Percentiles rank a stretch among this genome's conserved stretches.
Evolutionary conservation across 2,329 filamentous ascomycete species (phyloP).

Genomic region (Pseudogymnoascus sp.): DNA sequence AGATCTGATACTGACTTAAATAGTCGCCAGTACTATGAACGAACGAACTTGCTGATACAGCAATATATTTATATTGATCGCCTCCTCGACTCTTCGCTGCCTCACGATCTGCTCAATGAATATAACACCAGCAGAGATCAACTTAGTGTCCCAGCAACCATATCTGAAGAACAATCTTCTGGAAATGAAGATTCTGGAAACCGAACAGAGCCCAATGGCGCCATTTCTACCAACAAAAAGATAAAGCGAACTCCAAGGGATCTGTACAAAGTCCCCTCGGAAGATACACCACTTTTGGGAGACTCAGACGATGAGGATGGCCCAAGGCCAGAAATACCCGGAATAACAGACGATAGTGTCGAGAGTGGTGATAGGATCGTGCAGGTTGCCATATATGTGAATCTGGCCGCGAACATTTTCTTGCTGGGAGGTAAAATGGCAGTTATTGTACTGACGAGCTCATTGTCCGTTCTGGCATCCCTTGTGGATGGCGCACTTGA

Average conservation of each 20-base stretch:
- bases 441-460: conserved; percentile 48
- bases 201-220: conserved; percentile 13
- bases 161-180: conserved; percentile 55
- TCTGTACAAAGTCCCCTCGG: conserved; percentile 64
- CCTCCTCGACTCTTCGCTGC: conserved; percentile 83
- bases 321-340: conserved; percentile 55
- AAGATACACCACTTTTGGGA: conserved; percentile 55
- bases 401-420: conserved; percentile 52
- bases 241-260: conserved; percentile 77
- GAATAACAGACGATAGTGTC: conserved; percentile 64
- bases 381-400: conserved; percentile 74
- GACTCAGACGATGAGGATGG: conserved; percentile 40
- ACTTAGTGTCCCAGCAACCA: conserved; percentile 63
- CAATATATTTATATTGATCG: conserved; percentile 92
- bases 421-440: conserved; percentile 49
- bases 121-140: conserved; percentile 52
- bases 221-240: conserved; percentile 35
- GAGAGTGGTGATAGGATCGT: conserved; percentile 71
- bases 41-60: conserved; percentile 80
- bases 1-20: neutral
- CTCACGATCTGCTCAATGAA: conserved; percentile 84
- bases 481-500: conserved; percentile 56
- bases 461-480: conserved; percentile 54
- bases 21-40: conserved; percentile 77
- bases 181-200: conserved; percentile 20